These are phyloP conservation scores for Solanum chaucha DNA, from an alignment of 257 asterid species.

Conservation along the genomic window DNA sequence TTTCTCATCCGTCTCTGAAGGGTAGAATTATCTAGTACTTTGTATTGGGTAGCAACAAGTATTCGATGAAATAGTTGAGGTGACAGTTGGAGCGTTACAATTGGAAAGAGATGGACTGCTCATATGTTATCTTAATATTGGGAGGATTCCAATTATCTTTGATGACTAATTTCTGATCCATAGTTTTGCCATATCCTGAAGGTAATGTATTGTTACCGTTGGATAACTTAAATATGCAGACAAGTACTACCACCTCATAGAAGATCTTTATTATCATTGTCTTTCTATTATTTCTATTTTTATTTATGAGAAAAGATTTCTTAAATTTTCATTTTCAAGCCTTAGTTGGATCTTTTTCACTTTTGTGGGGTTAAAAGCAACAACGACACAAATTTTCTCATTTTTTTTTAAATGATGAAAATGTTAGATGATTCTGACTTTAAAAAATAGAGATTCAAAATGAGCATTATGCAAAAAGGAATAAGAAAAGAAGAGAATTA, in stretches of 20 bases:
- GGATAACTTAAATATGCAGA: not conserved
- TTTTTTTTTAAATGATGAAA: not conserved
- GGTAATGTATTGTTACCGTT: conserved; percentile 1
- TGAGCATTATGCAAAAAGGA: not conserved
- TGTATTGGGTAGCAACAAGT: not conserved
- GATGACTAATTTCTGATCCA: not conserved
- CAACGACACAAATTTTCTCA: not conserved
- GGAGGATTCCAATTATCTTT: not conserved
- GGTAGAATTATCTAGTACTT: not conserved
- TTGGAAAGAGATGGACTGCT: not conserved
- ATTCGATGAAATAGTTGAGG: not conserved
- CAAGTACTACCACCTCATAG: not conserved
- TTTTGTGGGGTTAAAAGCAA: not conserved
- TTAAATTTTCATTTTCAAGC: not conserved
- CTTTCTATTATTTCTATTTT: not conserved
- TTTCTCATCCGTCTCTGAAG: not conserved
- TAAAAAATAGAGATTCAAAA: not conserved
- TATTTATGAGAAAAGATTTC: not conserved
- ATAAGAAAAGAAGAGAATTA: not conserved
- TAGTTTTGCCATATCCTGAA: not conserved
- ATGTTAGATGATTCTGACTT: not conserved
- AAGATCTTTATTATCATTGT: not conserved
- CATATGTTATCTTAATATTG: not conserved
- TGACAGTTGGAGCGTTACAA: not conserved
- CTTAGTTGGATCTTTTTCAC: not conserved